Evolutionary conservation across 2,329 filamentous ascomycete genomes (phyloP), one percentile per base, ranked within the genome.

Genomic region (Colletotrichum spaethianum): DNA sequence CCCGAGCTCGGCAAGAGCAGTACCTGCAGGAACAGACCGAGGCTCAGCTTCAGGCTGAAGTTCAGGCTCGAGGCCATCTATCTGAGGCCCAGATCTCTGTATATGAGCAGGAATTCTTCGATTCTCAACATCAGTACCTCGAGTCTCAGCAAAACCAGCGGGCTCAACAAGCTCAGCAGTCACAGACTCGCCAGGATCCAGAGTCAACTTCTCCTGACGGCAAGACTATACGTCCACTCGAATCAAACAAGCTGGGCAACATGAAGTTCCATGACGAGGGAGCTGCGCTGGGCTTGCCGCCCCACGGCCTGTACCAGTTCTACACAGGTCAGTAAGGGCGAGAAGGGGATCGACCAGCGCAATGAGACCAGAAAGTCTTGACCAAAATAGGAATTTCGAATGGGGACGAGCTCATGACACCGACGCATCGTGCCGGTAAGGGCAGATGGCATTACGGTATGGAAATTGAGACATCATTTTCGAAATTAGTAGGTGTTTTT

Each of bases 251-350:
- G 55, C 44, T 75, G 28, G 50, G 48, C 46, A 74, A 74, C 59
- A 70, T 75, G 57, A 33, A 63, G 28, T 62, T 67, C 77, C 78
- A 74, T 74, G 67, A 56, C 74, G 72, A 63, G 50, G 63, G 63
- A 42, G 11, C 14, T 44, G 38, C 23, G 9, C 23, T 52, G 20
- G 65, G 53, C 38, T 38, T 72, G n/a, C 46, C 52, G 9, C 70
- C 70, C 14, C 50, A 44, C 23, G 53, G 46, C 1, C 26, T 70
- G 42, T 69, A 72, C 59, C 23, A 38, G 16, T 56, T 68, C 52
- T 63, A 57, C 40, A 59, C 23, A 28, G 63, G 16, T 1, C 31
- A 56, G 12, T 48, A 31, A 23, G 20, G 6, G 8, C 14, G 12
- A n/a, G 26, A 18, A n/a, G n/a, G 26, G 26, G 36, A 11, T 12